A percentile compares a stretch with the other conserved stretches of the same genome.
Conservation (phyloP, 1,284 basidiomycete species). For the Microbotryum lychnidis-dioicae region DNA sequence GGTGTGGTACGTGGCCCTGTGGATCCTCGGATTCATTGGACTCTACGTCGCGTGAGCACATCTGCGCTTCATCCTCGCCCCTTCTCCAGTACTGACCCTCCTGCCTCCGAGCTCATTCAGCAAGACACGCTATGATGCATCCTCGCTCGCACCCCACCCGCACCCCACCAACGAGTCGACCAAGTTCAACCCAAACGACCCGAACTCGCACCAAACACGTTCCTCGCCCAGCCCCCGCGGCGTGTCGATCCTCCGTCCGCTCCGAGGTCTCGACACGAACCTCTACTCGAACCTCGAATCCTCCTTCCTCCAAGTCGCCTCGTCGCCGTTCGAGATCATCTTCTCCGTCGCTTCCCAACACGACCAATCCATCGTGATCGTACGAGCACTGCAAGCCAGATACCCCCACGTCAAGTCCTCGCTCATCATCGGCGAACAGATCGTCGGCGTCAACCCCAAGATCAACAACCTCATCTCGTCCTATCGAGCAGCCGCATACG, state of each 20-base stretch:
- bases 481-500: conserved; percentile 69
- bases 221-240: conserved; percentile 57
- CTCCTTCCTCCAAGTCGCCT: conserved; percentile 78
- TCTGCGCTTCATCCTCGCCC: conserved; percentile 9
- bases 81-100: background rate
- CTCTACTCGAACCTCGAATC: conserved; percentile 88
- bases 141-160: conserved; percentile 49
- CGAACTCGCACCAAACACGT: background rate
- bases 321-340: conserved; percentile 70
- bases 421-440: conserved; percentile 53
- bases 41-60: conserved; percentile 66
- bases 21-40: conserved; percentile 67
- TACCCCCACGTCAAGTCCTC: conserved; percentile 64
- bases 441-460: conserved; percentile 87
- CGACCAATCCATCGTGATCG: conserved; percentile 74
- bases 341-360: conserved; percentile 71
- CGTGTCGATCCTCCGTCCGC: conserved; percentile 80
- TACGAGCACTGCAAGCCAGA: conserved; percentile 62
- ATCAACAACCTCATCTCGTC: conserved; percentile 89
- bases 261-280: conserved; percentile 87
- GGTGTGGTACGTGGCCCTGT: conserved; percentile 64
- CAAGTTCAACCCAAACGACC: background rate
- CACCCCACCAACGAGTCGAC: conserved; percentile 9
- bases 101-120: conserved; percentile 43
- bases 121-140: conserved; percentile 60